These are phyloP conservation scores for Fusarium subtropicale DNA, from an alignment of 2,329 filamentous ascomycete species.

Conservation along the genomic window DNA sequence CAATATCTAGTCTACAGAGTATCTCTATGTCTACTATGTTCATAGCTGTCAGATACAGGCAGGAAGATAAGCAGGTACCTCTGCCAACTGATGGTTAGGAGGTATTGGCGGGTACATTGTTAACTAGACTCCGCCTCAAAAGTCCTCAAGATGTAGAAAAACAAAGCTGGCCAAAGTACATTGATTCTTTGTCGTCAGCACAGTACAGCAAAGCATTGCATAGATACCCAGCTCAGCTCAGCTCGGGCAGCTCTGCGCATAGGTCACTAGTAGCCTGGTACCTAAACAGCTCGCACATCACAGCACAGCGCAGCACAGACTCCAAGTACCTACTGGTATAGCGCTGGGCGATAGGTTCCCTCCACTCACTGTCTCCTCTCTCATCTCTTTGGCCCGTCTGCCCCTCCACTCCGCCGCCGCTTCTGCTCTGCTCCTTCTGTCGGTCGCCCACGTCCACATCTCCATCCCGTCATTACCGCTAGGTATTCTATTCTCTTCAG, in stretches of 20 bases:
- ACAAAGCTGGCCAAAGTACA: not conserved
- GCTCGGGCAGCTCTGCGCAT: conserved; percentile 9
- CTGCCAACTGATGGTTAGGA: not conserved
- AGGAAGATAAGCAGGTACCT: not conserved
- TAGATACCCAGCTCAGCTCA: not conserved
- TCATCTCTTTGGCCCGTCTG: conserved; percentile 39
- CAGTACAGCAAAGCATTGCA: conserved; percentile 7
- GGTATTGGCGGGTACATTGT: not conserved
- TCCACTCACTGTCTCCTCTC: conserved; percentile 38
- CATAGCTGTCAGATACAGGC: not conserved
- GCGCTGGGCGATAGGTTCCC: conserved; percentile 8
- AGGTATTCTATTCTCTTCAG: conserved; percentile 36
- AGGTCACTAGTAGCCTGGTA: not conserved
- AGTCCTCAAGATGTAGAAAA: not conserved
- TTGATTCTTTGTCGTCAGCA: conserved; percentile 14
- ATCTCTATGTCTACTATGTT: not conserved
- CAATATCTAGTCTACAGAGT: not conserved
- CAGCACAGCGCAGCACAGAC: conserved; percentile 31
- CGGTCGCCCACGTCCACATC: conserved; percentile 22
- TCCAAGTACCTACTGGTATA: not conserved
- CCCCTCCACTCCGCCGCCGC: conserved; percentile 22
- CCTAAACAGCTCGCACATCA: conserved; percentile 10
- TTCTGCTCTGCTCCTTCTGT: conserved; percentile 18
- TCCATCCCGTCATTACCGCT: conserved; percentile 16
- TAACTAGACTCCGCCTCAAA: not conserved